Evolutionary conservation across 345 rosid species (phyloP), one percentile per base, ranked within the genome.

Genomic region (Aurinia saxatilis): DNA sequence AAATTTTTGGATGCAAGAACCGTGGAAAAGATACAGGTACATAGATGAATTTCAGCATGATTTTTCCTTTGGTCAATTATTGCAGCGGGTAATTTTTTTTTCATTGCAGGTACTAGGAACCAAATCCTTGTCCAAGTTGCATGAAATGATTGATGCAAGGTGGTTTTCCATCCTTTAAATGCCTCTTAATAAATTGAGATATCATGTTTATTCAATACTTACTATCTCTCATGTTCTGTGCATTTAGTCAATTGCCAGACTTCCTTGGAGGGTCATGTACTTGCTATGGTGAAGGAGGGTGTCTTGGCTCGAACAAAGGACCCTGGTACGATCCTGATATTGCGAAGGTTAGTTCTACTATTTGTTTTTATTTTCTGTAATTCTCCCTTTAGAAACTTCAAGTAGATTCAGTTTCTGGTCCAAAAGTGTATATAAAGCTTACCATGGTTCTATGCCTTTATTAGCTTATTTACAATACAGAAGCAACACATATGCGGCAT

Each of bases 231-330:
- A 14, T 38, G 16, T 35, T 55, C 60, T 55, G 50, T 50, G 30
- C 50, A 27, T 76, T 36, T 85, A 93, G 98, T 77, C 96, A 92
- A 80, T 73, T 92, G 85, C 98, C 98, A 15, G 88, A 84, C 58
- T 92, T 92, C 73, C 78, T 92, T 44, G 98, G 98, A 51, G 98
- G 98, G 50, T 86, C 92, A 16, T 92, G 98, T 79, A 72, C 78
- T 62, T 93, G 99, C 72, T 75, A 81, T 30, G 66, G 58, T 2
- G 89, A 81, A 36, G 95, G 99, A 75, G 99, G 95, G 37, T 93
- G 99, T 72, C 91, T 87, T 66, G 79, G 87, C 44, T 93, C 99
- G 65, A 80, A 83, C 50, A 87, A 85, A 79, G 99, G 97, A 68
- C 99, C 99, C 21, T 93, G 97, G 96, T 81, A 85, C 65, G 96